phyloP scores from a whole-genome alignment of 2,329 filamentous ascomycete genomes.

The Byssothecium circinans region DNA sequence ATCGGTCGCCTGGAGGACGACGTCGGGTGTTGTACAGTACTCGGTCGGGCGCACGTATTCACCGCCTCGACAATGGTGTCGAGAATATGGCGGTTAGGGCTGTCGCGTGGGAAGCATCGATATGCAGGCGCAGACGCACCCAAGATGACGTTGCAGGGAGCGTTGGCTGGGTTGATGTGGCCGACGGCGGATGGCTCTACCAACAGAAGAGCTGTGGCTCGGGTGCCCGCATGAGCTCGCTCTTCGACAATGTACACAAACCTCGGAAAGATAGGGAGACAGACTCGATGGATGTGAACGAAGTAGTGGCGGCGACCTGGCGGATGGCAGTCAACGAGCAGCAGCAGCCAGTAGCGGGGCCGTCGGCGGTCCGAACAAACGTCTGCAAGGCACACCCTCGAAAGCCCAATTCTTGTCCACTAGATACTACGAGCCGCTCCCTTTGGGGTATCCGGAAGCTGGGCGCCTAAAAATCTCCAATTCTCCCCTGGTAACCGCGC shows the following conservation, averaged over 20 bases:
- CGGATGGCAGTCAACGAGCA: neutral
- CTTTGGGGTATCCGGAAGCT: neutral
- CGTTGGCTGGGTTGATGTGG: conserved; percentile 14
- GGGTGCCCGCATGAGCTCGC: too few species aligned
- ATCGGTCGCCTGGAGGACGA: neutral
- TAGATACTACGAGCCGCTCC: neutral
- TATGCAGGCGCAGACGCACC: conserved; percentile 22
- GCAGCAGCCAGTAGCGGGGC: conserved; percentile 10
- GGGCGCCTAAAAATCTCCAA: conserved; percentile 2
- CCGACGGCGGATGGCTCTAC: conserved; percentile 16
- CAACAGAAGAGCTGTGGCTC: too few species aligned
- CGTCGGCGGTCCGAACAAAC: conserved; percentile 4
- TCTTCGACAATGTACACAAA: too few species aligned
- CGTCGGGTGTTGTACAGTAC: neutral
- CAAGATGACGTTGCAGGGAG: conserved; percentile 37
- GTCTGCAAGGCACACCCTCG: conserved; percentile 16
- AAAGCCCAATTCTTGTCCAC: too few species aligned
- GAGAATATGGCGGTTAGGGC: neutral
- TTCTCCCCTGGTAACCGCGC: conserved; percentile 16
- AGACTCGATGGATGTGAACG: too few species aligned
- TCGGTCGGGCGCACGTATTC: neutral
- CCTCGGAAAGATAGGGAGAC: too few species aligned
- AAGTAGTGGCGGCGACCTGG: too few species aligned
- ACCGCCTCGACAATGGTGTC: too few species aligned
- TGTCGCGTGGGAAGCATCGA: neutral